Base-by-base conservation (phyloP, 2,329 filamentous ascomycete species). In the Fusarium lateritium region DNA sequence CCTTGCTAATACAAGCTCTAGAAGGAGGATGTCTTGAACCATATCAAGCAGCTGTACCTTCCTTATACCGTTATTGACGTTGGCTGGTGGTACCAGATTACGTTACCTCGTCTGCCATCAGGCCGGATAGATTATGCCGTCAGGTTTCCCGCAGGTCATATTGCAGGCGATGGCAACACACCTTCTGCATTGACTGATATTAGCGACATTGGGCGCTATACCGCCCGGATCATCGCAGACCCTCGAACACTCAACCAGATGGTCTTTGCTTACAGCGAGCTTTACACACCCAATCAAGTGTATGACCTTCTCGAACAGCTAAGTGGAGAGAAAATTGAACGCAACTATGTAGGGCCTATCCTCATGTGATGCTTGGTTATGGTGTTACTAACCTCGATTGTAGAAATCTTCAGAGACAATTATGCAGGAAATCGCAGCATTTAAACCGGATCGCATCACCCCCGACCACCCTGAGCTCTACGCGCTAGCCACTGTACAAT, bases 61-160 rank as follows among this genome's bases (percentile, higher is more conserved):
- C 84, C 85, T 0, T 89, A 84, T 75, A 89, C 87, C 7, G 79
- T 86, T 71, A 82, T 89, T 47, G 86, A 89, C 67, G 80, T 87
- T 10, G 87, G 87, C n/a, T 88, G 79, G 78, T 89, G 87, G 87
- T 85, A 86, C 71, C 85, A 88, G 70, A 63, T 85, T 24, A 76
- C 77, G 7, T 15, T 75, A 6, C 76, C 76, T 1, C 45, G 39
- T 5, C 43, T 78, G 1, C 69, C 75, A 1, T 79, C 76, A 0
- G 75, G 76, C 2, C 69, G 62, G 2, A 33, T 62, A 14, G 60
- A 67, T 33, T 55, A 57, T 31, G 79, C 78, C 28, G 69, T 80
- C 57, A 73, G 6, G 7, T 36, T 77, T 7, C 68, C 76, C 4
- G 74, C 77, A 24, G 75, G 77, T 34, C 75, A 76, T 43, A 79